These are phyloP conservation scores for Acmispon strigosus DNA, from an alignment of 306 rosid genomes.

Conservation along the genomic window DNA sequence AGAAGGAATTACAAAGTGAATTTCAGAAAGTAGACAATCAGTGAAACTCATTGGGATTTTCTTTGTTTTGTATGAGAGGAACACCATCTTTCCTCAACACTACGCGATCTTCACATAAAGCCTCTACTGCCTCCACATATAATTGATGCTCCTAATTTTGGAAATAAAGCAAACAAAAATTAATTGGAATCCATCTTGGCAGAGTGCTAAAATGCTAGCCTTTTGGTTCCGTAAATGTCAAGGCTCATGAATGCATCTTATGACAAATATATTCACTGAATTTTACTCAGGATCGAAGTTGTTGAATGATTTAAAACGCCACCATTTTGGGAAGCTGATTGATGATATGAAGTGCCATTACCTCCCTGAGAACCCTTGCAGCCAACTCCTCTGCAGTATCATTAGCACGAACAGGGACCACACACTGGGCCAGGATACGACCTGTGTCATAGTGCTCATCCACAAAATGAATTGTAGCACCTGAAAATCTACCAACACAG, in stretches of 20 bases:
- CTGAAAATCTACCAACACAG: conserved; percentile 51
- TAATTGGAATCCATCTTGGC: background rate
- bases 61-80: conserved; percentile 76
- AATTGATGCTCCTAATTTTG: conserved; percentile 62
- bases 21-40: conserved; percentile 23
- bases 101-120: conserved; percentile 75
- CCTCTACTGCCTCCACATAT: conserved; percentile 64
- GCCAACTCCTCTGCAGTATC: conserved; percentile 77
- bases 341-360: conserved; percentile 16
- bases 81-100: conserved; percentile 87
- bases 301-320: background rate
- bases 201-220: background rate
- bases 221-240: background rate
- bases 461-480: conserved; percentile 86
- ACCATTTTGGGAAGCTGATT: background rate
- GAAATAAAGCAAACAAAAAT: background rate
- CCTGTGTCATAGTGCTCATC: conserved; percentile 93
- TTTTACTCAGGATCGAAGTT: background rate
- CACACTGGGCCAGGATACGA: conserved; percentile 79
- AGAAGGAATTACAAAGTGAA: background rate
- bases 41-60: conserved; percentile 47
- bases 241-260: background rate
- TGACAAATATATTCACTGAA: background rate
- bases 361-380: conserved; percentile 83
- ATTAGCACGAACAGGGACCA: conserved; percentile 66